Percentiles rank a stretch among this genome's conserved stretches.
Evolutionary conservation across 2,329 filamentous ascomycete species (phyloP).

Genomic region (Aspergillus nomiae): DNA sequence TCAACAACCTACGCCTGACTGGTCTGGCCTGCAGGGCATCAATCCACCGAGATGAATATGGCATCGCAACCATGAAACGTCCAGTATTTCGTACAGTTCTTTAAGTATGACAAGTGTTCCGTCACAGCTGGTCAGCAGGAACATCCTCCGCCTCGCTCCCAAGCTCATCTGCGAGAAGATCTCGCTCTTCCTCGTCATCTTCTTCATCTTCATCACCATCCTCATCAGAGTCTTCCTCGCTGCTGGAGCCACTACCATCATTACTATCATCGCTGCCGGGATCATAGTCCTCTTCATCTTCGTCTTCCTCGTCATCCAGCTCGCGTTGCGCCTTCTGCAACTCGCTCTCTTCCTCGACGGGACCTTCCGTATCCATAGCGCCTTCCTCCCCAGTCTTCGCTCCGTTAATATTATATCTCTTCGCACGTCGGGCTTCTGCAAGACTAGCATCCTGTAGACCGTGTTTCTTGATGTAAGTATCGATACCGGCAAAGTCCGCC

Average conservation of each 20-base stretch:
- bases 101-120: constrained; percentile 3
- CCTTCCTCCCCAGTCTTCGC: constrained; percentile 32
- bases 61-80: neutral
- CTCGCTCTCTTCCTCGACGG: constrained; percentile 58
- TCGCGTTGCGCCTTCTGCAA: constrained; percentile 60
- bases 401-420: constrained; percentile 57
- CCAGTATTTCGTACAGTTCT: neutral
- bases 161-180: constrained; percentile 45
- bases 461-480: constrained; percentile 63
- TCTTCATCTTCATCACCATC: constrained; percentile 38
- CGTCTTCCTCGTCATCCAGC: constrained; percentile 51
- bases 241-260: constrained; percentile 49
- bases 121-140: constrained; percentile 31
- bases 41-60: neutral
- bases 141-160: constrained; percentile 48
- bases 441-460: constrained; percentile 65
- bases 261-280: constrained; percentile 52
- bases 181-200: constrained; percentile 31
- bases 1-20: neutral
- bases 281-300: constrained; percentile 55
- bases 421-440: constrained; percentile 61
- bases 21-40: neutral
- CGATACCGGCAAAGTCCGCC: constrained; percentile 63
- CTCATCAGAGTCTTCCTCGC: constrained; percentile 45
- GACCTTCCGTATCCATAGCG: constrained; percentile 23